These are phyloP conservation scores for Trichosanthes truncata DNA, from an alignment of 306 rosid species.

Conservation along the genomic window DNA sequence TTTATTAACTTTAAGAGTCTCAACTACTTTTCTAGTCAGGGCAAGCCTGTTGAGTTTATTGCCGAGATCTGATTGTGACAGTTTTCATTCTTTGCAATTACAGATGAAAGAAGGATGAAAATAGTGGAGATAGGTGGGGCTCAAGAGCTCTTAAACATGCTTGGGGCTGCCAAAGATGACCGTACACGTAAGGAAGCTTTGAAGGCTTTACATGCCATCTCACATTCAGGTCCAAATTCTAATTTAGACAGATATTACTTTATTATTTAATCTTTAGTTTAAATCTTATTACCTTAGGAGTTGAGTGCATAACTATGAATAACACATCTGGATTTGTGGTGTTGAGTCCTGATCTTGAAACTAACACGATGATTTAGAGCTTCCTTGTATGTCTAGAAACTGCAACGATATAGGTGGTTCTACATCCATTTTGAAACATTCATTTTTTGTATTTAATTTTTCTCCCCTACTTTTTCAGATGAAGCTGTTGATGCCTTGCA, in stretches of 20 bases:
- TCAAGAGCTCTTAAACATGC: constrained; percentile 61
- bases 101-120: constrained; percentile 77
- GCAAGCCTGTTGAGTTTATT: neutral
- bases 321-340: neutral
- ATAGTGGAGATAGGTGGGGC: constrained; percentile 75
- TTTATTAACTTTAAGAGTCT: neutral
- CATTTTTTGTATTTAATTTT: neutral
- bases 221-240: constrained; percentile 50
- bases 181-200: constrained; percentile 82
- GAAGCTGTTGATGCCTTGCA: constrained; percentile 61
- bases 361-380: neutral
- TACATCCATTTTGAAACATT: neutral
- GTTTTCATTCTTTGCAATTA: constrained; percentile 6
- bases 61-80: neutral
- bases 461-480: constrained; percentile 30
- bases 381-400: neutral
- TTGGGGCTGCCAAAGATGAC: constrained; percentile 73
- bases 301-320: neutral
- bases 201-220: constrained; percentile 64
- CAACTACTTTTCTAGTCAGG: neutral
- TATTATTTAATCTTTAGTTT: neutral
- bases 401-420: neutral
- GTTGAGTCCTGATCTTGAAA: neutral
- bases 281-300: neutral
- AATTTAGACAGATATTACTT: neutral